Percentiles rank a stretch among this genome's conserved stretches.
Evolutionary conservation across 495 filamentous ascomycete species (phyloP).

Genomic region (Xylaria flabelliformis): DNA sequence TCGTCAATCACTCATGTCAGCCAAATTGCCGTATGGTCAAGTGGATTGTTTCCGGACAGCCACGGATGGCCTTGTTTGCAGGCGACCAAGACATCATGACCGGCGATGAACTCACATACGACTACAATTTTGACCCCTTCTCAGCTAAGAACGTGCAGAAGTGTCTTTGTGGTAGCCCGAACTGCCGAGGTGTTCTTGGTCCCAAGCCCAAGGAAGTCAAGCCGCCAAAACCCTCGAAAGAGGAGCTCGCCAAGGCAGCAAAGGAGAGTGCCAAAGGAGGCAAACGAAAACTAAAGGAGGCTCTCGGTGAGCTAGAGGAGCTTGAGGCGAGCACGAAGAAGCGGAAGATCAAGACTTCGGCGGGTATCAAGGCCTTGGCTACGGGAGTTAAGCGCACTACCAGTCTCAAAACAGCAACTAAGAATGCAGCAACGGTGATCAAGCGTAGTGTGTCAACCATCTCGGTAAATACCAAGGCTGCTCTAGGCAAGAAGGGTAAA

Average conservation of each 20-base stretch:
- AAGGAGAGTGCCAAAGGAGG: constrained; percentile 40
- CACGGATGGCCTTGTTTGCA: constrained; percentile 96
- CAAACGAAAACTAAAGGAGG: constrained; percentile 53
- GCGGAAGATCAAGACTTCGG: constrained; percentile 48
- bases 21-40: constrained; percentile 99
- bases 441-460: constrained; percentile 48
- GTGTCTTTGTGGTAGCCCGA: constrained; percentile 78
- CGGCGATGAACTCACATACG: constrained; percentile 96
- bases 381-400: constrained; percentile 36
- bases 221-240: constrained; percentile 47
- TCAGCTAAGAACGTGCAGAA: constrained; percentile 82
- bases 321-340: constrained; percentile 42
- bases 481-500: constrained; percentile 31
- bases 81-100: constrained; percentile 88
- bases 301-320: constrained; percentile 42
- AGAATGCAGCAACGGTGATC: constrained; percentile 41
- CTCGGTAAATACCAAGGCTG: constrained; percentile 44
- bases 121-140: constrained; percentile 98
- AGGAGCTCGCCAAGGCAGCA: constrained; percentile 34
- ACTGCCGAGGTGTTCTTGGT: constrained; percentile 80
- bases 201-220: constrained; percentile 69
- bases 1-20: constrained; percentile 96
- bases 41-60: constrained; percentile 94
- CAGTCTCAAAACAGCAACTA: constrained; percentile 36
- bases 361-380: constrained; percentile 40